phyloP scores from a whole-genome alignment of 345 rosid species.

The Euclidium syriacum region DNA sequence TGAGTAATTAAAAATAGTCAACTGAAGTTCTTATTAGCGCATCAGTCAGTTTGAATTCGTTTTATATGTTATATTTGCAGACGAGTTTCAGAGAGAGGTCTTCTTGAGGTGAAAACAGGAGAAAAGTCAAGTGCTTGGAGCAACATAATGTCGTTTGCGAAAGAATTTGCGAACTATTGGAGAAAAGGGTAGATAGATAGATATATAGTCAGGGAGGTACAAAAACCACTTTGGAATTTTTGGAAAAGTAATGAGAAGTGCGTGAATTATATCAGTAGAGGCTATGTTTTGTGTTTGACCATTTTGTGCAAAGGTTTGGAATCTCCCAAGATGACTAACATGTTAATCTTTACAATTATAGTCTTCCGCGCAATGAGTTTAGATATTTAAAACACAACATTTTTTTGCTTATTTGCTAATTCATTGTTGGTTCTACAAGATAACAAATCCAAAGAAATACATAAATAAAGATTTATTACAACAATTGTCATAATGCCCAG shows the following conservation, averaged over 20 bases:
- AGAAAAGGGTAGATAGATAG: constrained; percentile 20
- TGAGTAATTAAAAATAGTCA: not conserved
- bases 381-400: not conserved
- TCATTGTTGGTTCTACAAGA: not conserved
- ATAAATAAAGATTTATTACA: not conserved
- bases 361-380: not conserved
- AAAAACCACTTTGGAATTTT: not conserved
- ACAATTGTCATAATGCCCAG: not conserved
- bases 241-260: no score
- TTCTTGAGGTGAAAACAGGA: not conserved
- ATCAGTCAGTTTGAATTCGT: not conserved
- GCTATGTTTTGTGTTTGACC: not conserved
- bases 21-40: not conserved
- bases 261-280: no score
- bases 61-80: constrained; percentile 14
- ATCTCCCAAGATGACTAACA: not conserved
- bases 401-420: not conserved
- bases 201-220: not conserved
- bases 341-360: not conserved
- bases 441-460: constrained; percentile 4
- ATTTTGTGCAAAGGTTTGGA: constrained; percentile 3
- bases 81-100: not conserved
- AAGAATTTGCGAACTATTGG: constrained; percentile 16
- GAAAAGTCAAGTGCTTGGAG: constrained; percentile 25
- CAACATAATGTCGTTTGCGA: constrained; percentile 21